A percentile compares a stretch with the other conserved stretches of the same genome.
Conservation (phyloP, 352 stramenopile genomes). For the Peronosclerospora sorghi region DNA sequence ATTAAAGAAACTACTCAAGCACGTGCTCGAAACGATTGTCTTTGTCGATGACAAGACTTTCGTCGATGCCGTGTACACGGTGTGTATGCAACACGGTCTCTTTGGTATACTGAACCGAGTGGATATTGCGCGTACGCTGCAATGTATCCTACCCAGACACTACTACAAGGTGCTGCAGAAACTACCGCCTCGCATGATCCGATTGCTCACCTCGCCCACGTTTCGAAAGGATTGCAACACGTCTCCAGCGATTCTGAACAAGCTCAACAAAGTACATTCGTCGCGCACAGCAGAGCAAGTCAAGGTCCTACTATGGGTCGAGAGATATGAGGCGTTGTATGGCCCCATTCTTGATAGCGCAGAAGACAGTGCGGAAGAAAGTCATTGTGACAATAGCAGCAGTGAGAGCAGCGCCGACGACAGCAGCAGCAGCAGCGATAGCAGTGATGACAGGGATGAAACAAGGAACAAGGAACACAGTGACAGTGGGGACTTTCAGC, state of each 20-base stretch:
- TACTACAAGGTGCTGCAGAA: conserved; percentile 28
- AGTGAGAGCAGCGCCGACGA: conserved; percentile 1
- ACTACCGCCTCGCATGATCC: conserved; percentile 1
- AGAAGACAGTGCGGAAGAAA: conserved; percentile 2
- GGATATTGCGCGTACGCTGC: conserved; percentile 24
- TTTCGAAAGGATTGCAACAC: conserved; percentile 18
- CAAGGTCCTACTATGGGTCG: conserved; percentile 38
- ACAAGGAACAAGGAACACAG: no score
- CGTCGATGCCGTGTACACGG: conserved; percentile 24
- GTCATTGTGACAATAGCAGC: conserved; percentile 4
- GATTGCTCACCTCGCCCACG: conserved; percentile 8
- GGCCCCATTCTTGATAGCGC: conserved; percentile 12
- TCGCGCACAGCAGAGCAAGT: conserved; percentile 12
- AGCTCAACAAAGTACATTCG: conserved; percentile 6
- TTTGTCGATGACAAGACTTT: conserved; percentile 39
- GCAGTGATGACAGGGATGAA: not conserved
- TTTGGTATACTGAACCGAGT: conserved; percentile 21
- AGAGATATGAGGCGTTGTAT: conserved; percentile 24
- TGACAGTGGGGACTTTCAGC: not conserved
- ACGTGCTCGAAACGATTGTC: conserved; percentile 22
- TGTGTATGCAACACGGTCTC: conserved; percentile 29
- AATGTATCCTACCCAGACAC: conserved; percentile 25
- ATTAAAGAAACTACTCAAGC: conserved; percentile 34
- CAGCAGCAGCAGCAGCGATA: conserved; percentile 2
- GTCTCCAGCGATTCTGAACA: conserved; percentile 15